Percentiles rank a stretch among this genome's conserved stretches.
phyloP scores from a whole-genome alignment of 768 basidiomycete genomes.

The Basidioascus undulatus region DNA sequence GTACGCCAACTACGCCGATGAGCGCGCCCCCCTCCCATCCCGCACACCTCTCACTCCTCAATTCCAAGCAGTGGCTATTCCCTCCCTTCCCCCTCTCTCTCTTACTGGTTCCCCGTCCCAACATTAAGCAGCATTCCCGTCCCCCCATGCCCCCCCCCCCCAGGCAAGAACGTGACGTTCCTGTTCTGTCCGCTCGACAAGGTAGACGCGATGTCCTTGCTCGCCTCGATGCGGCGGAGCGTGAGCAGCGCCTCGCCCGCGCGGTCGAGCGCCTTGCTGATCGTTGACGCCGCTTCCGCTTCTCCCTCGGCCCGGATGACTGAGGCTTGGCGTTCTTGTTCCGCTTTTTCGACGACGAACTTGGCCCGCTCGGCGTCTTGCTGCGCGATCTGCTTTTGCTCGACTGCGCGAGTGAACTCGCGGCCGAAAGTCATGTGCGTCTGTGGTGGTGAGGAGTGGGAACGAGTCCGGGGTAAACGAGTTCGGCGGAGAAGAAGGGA shows the following conservation, averaged over 20 bases:
- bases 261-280: constrained; percentile 69
- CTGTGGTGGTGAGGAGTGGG: constrained; percentile 4
- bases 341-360: constrained; percentile 95
- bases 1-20: too few relatives aligned
- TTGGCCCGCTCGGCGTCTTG: constrained; percentile 99
- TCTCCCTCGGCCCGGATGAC: constrained; percentile 97
- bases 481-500: neutral
- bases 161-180: constrained; percentile 77
- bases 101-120: too few relatives aligned
- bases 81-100: too few relatives aligned
- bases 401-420: constrained; percentile 41
- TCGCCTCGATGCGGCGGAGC: constrained; percentile 87
- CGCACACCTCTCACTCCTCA: too few relatives aligned
- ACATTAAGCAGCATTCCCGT: constrained; percentile 47
- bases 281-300: constrained; percentile 85
- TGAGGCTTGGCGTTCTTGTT: constrained; percentile 95
- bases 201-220: constrained; percentile 84
- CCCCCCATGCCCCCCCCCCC: constrained; percentile 39
- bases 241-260: constrained; percentile 91
- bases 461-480: neutral
- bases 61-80: too few relatives aligned
- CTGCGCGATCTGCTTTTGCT: constrained; percentile 98
- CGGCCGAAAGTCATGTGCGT: constrained; percentile 23
- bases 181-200: constrained; percentile 33
- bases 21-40: too few relatives aligned